A percentile compares a stretch with the other conserved stretches of the same genome.
Evolutionary conservation across 129 eudicot species (phyloP).

Genomic region (Mikania micrantha): DNA sequence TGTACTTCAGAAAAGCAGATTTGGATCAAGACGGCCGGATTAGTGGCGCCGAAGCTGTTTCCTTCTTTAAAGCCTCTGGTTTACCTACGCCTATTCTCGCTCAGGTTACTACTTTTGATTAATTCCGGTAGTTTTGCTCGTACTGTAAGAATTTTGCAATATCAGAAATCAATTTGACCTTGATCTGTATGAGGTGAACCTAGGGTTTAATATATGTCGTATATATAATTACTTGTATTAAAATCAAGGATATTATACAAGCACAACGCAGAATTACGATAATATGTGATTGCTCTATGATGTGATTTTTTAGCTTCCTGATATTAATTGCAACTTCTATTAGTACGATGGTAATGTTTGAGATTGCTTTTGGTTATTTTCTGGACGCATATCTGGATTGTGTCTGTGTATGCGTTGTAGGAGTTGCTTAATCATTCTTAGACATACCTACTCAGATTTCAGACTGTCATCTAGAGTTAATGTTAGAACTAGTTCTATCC

Average conservation of each 20-base stretch:
- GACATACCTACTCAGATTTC: background rate
- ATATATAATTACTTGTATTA: background rate
- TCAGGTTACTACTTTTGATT: constrained; percentile 42
- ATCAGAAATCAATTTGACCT: background rate
- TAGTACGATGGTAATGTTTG: no score
- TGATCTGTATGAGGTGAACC: background rate
- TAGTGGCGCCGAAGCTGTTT: constrained; percentile 65
- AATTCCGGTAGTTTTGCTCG: background rate
- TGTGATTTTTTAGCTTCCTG: background rate
- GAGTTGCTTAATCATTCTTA: no score
- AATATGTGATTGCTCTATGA: background rate
- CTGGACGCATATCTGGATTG: no score
- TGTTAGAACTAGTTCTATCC: background rate
- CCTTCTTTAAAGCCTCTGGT: constrained; percentile 57
- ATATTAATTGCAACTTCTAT: background rate
- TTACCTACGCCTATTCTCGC: constrained; percentile 64
- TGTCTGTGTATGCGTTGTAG: no score
- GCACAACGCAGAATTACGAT: background rate
- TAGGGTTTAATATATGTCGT: background rate
- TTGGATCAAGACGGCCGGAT: constrained; percentile 72
- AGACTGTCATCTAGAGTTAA: background rate
- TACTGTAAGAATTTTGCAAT: background rate
- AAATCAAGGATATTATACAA: background rate
- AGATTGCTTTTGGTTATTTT: no score
- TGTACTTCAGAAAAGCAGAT: constrained; percentile 64